Percentiles rank a stretch among this genome's conserved stretches.
phyloP scores from a whole-genome alignment of 2,329 filamentous ascomycete species.

The Chaetomiaceae sp. region DNA sequence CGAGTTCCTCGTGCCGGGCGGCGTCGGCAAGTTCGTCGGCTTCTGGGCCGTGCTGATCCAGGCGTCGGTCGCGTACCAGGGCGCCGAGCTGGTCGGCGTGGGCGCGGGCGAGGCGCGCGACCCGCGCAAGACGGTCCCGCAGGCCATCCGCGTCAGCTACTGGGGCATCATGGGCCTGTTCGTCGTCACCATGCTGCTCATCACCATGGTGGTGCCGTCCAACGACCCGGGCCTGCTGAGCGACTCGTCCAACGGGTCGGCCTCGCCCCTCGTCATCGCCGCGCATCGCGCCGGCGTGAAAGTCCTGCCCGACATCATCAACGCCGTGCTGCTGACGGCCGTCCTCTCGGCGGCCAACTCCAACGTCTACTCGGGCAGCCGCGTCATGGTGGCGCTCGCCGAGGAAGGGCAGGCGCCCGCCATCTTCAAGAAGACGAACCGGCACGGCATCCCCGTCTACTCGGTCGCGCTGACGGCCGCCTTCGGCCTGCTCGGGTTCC shows the following conservation, averaged over 20 bases:
- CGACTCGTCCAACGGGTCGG: slow-evolving; percentile 53
- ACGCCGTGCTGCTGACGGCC: slow-evolving; percentile 71
- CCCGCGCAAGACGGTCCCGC: slow-evolving; percentile 66
- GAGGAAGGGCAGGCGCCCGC: slow-evolving; percentile 59
- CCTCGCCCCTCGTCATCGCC: slow-evolving; percentile 62
- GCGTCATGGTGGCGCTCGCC: slow-evolving; percentile 63
- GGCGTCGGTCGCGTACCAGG: slow-evolving; percentile 67
- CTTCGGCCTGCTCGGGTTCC: slow-evolving; percentile 61
- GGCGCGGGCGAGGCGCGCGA: slow-evolving; percentile 74
- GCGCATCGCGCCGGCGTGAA: slow-evolving; percentile 58
- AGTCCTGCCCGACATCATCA: slow-evolving; percentile 66
- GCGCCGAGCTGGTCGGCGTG: slow-evolving; percentile 71
- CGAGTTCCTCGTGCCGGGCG: slow-evolving; percentile 51
- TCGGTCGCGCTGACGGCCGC: slow-evolving; percentile 54
- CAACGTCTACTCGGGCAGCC: slow-evolving; percentile 68
- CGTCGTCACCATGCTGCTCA: slow-evolving; percentile 61
- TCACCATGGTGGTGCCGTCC: slow-evolving; percentile 66
- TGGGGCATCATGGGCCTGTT: slow-evolving; percentile 70
- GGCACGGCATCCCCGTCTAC: slow-evolving; percentile 57
- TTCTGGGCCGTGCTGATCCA: slow-evolving; percentile 67
- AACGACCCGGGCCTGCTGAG: slow-evolving; percentile 51
- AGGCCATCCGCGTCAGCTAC: slow-evolving; percentile 69
- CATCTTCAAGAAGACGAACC: slow-evolving; percentile 56
- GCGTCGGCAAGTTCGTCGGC: slow-evolving; percentile 57
- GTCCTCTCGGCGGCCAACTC: slow-evolving; percentile 76